Percentiles rank a stretch among this genome's conserved stretches.
Conservation (phyloP, 345 rosid genomes). For the Durio zibethinus region DNA sequence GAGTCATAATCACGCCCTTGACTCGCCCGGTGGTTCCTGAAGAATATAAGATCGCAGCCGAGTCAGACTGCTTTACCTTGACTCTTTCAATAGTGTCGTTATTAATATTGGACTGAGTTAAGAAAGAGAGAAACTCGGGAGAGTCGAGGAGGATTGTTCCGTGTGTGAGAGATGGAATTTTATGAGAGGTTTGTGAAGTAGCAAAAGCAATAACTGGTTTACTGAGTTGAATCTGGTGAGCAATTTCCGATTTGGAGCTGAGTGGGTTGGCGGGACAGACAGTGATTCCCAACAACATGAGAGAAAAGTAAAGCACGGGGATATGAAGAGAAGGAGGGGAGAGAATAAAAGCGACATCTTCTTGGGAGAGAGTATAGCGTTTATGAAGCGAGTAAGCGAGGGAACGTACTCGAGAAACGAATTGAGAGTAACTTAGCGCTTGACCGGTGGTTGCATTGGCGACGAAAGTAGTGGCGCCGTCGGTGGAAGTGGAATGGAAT, state of each 20-base stretch:
- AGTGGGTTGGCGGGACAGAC: constrained; percentile 79
- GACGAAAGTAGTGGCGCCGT: constrained; percentile 32
- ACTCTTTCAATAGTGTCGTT: constrained; percentile 4
- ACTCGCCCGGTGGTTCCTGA: constrained; percentile 81
- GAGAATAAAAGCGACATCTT: constrained; percentile 66
- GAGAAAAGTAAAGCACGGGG: constrained; percentile 67
- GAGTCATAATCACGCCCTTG: constrained; percentile 66
- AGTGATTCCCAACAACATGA: constrained; percentile 63
- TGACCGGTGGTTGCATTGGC: constrained; percentile 44
- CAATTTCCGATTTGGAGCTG: constrained; percentile 50
- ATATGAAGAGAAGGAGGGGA: constrained; percentile 55
- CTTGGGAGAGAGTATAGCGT: constrained; percentile 38
- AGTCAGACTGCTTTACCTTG: constrained; percentile 49
- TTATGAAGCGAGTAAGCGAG: constrained; percentile 45
- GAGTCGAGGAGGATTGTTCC: constrained; percentile 63
- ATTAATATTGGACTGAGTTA: constrained; percentile 19
- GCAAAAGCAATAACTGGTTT: constrained; percentile 71
- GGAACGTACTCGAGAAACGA: constrained; percentile 38
- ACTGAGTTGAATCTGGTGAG: constrained; percentile 52
- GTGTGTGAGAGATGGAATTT: constrained; percentile 37
- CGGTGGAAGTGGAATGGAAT: constrained; percentile 36
- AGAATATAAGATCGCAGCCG: constrained; percentile 68
- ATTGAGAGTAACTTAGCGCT: constrained; percentile 41
- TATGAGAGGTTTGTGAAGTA: constrained; percentile 42
- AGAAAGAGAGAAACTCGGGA: constrained; percentile 59